Evolutionary conservation across 176 grass and related monocot genomes (phyloP).

Genomic region (Cenchrus fungigraminus): DNA sequence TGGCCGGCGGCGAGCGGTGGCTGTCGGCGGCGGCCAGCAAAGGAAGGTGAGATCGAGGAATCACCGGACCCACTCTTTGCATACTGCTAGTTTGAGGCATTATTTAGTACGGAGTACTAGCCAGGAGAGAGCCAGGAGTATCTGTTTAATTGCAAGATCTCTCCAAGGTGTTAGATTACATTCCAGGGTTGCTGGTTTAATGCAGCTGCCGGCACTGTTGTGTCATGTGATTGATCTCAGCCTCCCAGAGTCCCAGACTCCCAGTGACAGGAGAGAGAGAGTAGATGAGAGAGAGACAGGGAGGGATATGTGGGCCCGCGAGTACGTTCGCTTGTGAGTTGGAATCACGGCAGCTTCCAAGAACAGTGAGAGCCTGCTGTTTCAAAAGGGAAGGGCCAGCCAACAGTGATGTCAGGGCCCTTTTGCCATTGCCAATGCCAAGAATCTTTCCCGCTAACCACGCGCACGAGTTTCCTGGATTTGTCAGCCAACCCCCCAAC

Average conservation of each 20-base stretch:
- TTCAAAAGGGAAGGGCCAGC: slow-evolving; percentile 30
- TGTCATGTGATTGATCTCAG: slow-evolving; percentile 3
- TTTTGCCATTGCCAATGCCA: slow-evolving; percentile 28
- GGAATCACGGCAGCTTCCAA: slow-evolving; percentile 56
- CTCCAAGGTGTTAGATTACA: slow-evolving; percentile 31
- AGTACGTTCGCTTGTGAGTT: slow-evolving; percentile 33
- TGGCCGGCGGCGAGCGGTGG: slow-evolving; percentile 15
- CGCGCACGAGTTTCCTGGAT: slow-evolving; percentile 20
- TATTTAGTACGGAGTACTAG: no score
- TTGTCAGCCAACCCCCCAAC: background rate
- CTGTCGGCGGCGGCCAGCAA: slow-evolving; percentile 5
- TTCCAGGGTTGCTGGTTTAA: background rate
- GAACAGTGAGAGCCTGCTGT: slow-evolving; percentile 41
- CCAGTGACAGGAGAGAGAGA: no score
- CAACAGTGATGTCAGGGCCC: slow-evolving; percentile 7
- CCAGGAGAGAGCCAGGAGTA: background rate
- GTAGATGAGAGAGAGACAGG: background rate
- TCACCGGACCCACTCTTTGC: background rate
- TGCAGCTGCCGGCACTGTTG: background rate
- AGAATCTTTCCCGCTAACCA: slow-evolving; percentile 28
- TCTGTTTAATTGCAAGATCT: slow-evolving; percentile 3
- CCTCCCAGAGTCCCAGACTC: background rate
- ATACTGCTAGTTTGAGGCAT: background rate
- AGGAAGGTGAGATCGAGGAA: slow-evolving; percentile 37
- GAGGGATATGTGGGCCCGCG: background rate